These are phyloP conservation scores for Solanum chacoense DNA, from an alignment of 305 asterid species.

Conservation along the genomic window DNA sequence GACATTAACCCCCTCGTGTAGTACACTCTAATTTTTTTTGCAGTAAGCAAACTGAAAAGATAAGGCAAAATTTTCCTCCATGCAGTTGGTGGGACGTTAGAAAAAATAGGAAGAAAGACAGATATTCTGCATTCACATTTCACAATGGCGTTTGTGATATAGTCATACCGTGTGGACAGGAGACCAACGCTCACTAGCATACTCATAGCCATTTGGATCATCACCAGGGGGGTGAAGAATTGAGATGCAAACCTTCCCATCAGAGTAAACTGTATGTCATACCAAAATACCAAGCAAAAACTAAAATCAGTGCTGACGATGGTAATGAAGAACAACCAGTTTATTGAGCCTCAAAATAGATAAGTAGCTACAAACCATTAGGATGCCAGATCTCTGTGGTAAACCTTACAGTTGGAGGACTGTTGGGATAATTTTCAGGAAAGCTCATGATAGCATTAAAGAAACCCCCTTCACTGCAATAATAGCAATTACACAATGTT, in stretches of 20 bases:
- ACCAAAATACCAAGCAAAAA: slow-evolving; percentile 1
- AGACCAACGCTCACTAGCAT: slow-evolving; percentile 98
- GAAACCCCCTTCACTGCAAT: slow-evolving; percentile 95
- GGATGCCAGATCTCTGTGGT: slow-evolving; percentile 99
- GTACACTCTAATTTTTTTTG: not conserved
- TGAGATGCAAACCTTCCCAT: slow-evolving; percentile 96
- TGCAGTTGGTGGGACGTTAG: not conserved
- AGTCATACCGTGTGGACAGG: slow-evolving; percentile 93
- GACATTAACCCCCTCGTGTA: not conserved
- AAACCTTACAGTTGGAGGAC: slow-evolving; percentile 94
- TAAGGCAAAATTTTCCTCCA: not conserved
- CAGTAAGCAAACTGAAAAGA: not conserved
- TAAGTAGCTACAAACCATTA: slow-evolving; percentile 50
- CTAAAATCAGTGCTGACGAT: not conserved
- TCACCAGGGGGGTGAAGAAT: slow-evolving; percentile 98
- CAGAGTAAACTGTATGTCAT: slow-evolving; percentile 59
- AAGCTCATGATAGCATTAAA: slow-evolving; percentile 95
- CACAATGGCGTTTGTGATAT: not conserved
- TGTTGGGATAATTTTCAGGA: slow-evolving; percentile 87
- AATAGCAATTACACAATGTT: slow-evolving; percentile 4
- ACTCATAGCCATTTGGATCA: slow-evolving; percentile 97
- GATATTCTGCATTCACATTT: not conserved
- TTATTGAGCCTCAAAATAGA: not conserved
- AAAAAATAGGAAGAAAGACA: not conserved
- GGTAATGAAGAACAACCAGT: not conserved